Evolutionary conservation across 257 asterid genomes (phyloP), one percentile per base, ranked within the genome.

Genomic region (Ocimum tenuiflorum): DNA sequence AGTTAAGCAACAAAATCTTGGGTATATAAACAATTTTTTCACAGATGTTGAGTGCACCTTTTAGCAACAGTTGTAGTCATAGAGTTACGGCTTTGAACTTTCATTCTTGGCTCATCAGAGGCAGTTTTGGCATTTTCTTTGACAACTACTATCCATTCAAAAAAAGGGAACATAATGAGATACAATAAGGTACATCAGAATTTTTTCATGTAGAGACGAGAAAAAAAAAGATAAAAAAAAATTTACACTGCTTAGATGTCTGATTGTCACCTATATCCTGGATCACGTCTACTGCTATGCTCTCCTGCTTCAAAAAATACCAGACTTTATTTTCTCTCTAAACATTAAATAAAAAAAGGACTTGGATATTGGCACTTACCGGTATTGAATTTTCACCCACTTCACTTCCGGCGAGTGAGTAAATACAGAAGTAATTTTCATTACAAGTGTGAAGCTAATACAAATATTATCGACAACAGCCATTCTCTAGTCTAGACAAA

Each of bases 201-300:
- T 45, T 17, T 46, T 31, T 55, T 43, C 15, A 19, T 59, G 47
- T 17, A 35, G 14, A 15, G 51, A 41, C 73, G 18, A 27, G 63
- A 35, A 58, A n/a, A n/a, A n/a, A n/a, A n/a, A n/a, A n/a, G n/a
- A n/a, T n/a, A 63, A 27, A 2, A 31, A 22, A 63, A 63, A 51
- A 63, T 91, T 72, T 81, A 88, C 97, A 22, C 70, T 63, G 82
- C 68, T 73, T 79, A 69, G 71, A 67, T 24, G 78, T 79, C 62
- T 65, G 80, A 43, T 57, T 67, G 67, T 59, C 70, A 55, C 59
- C 75, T 23, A 75, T 55, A 61, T 80, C 71, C 75, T 69, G 75
- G 69, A 67, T 66, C 65, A 27, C 63, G 72, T 66, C 71, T 49
- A 36, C 33, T 60, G 76, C 68, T 51, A 17, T 65, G 35, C 43